Evolutionary conservation across 1,139 yeast genomes (phyloP).

Genomic region (Taphrina pruni): DNA sequence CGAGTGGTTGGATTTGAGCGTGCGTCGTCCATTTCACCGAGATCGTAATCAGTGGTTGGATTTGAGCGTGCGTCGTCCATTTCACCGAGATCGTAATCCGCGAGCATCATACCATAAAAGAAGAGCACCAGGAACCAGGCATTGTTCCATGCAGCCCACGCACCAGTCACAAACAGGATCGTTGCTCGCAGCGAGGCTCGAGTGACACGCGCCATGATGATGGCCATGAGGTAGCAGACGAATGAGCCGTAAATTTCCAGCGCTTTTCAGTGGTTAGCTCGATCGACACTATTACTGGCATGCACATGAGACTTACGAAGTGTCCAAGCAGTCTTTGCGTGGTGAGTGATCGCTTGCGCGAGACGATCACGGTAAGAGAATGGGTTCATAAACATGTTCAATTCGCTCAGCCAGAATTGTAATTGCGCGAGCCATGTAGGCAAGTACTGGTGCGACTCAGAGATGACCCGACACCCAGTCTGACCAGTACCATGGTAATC

Average conservation of each 20-base stretch:
- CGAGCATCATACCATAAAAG: neutral
- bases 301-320: neutral
- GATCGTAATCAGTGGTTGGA: neutral
- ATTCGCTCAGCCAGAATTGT: neutral
- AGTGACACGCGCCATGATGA: neutral
- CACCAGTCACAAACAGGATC: neutral
- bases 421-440: neutral
- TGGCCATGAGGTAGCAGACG: neutral
- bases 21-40: neutral
- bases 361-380: neutral
- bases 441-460: neutral
- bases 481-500: too few relatives aligned
- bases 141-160: neutral
- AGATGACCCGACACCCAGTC: too few relatives aligned
- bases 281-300: neutral
- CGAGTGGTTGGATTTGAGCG: neutral
- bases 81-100: neutral
- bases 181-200: neutral
- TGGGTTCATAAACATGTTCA: neutral
- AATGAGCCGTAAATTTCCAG: neutral
- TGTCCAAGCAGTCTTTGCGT: neutral
- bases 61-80: neutral
- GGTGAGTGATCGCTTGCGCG: neutral
- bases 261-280: too few relatives aligned
- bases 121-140: constrained; percentile 1